phyloP scores from a whole-genome alignment of 768 basidiomycete species.

The Coprinopsis sp. region DNA sequence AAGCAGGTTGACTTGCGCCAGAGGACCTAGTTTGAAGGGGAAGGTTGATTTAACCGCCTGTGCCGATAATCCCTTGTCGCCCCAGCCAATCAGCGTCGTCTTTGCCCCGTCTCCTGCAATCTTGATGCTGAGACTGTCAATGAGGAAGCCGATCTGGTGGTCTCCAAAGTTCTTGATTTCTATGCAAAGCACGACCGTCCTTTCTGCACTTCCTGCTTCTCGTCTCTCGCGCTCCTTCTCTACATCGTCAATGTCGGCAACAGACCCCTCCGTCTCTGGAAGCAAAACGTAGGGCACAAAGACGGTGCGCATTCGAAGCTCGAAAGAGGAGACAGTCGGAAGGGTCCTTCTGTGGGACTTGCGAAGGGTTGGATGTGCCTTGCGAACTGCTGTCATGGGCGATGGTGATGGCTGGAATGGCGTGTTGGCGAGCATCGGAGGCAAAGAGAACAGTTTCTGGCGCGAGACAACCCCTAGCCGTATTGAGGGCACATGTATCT shows the following conservation, averaged over 20 bases:
- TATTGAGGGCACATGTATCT: conserved; percentile 58
- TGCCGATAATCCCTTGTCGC: conserved; percentile 48
- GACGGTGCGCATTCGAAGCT: conserved; percentile 91
- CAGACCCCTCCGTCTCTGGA: conserved; percentile 33
- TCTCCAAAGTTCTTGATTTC: conserved; percentile 85
- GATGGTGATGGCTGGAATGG: conserved; percentile 44
- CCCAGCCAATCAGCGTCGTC: conserved; percentile 49
- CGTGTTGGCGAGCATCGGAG: conserved; percentile 41
- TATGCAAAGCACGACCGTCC: conserved; percentile 84
- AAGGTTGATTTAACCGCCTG: conserved; percentile 46
- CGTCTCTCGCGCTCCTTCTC: conserved; percentile 52
- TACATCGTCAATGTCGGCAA: conserved; percentile 30
- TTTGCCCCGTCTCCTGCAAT: conserved; percentile 65
- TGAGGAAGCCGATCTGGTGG: conserved; percentile 62
- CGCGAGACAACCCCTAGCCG: conserved; percentile 69
- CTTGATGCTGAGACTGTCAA: conserved; percentile 71
- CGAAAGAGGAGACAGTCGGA: conserved; percentile 75
- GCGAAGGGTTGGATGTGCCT: conserved; percentile 64
- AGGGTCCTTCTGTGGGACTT: conserved; percentile 84
- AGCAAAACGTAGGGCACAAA: conserved; percentile 83
- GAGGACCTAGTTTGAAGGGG: conserved; percentile 64
- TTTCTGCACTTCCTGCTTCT: conserved; percentile 73
- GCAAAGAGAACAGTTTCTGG: conserved; percentile 59
- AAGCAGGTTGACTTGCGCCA: conserved; percentile 84
- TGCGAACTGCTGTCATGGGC: conserved; percentile 42